A percentile compares a stretch with the other conserved stretches of the same genome.
Evolutionary conservation across 345 rosid genomes (phyloP).

Genomic region (Eucalyptus brandiana): DNA sequence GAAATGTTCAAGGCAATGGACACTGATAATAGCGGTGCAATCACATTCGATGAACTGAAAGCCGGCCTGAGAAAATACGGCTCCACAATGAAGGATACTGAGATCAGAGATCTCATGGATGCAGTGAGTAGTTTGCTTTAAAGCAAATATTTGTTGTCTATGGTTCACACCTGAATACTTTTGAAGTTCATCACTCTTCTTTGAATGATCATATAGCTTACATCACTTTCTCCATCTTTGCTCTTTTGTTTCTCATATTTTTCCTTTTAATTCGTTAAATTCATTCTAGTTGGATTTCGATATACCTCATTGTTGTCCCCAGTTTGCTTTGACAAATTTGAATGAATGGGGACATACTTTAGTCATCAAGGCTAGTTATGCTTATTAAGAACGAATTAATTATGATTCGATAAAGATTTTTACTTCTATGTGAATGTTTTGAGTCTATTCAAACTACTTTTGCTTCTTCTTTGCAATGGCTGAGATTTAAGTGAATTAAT

Average conservation of each 20-base stretch:
- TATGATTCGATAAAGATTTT: not conserved
- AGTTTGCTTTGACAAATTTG: not conserved
- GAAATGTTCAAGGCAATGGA: conserved; percentile 96
- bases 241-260: not conserved
- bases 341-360: not conserved
- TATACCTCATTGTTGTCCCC: not conserved
- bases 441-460: not conserved
- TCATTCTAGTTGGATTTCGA: not conserved
- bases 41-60: conserved; percentile 94
- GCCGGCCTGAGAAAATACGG: conserved; percentile 96
- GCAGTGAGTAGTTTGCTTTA: conserved; percentile 50
- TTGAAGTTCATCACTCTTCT: not conserved
- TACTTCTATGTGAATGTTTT: not conserved
- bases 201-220: not conserved
- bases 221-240: not conserved
- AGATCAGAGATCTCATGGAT: conserved; percentile 96
- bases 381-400: not conserved
- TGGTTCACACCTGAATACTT: not conserved
- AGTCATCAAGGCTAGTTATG: not conserved
- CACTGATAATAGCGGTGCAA: conserved; percentile 95
- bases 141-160: not conserved
- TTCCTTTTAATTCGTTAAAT: not conserved
- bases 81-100: conserved; percentile 89
- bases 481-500: not conserved
- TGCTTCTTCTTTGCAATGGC: not conserved